Percentiles rank a stretch among this genome's conserved stretches.
phyloP scores from a whole-genome alignment of 768 basidiomycete species.

The Russula compacta region DNA sequence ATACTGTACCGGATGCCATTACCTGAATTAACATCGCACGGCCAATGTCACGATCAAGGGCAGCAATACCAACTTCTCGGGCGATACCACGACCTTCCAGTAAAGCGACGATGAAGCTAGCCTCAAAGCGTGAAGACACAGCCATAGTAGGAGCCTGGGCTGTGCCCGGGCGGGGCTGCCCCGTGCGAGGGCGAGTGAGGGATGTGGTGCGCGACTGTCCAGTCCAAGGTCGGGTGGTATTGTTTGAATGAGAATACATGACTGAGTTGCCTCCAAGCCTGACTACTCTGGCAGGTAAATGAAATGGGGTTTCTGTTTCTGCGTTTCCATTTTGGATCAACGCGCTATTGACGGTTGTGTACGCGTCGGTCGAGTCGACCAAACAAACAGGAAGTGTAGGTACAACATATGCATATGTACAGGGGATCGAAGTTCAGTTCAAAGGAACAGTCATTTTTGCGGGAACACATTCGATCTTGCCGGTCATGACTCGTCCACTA shows the following conservation, averaged over 20 bases:
- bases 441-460: neutral
- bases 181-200: conserved; percentile 12
- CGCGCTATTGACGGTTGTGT: neutral
- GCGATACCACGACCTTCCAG: conserved; percentile 73
- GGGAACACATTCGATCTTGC: neutral
- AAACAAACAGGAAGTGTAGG: neutral
- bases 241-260: conserved; percentile 22
- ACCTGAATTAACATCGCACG: conserved; percentile 74
- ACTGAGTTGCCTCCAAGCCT: neutral
- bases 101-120: conserved; percentile 56
- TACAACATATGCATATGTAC: neutral
- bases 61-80: conserved; percentile 81
- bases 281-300: neutral
- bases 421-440: neutral
- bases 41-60: conserved; percentile 72
- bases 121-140: conserved; percentile 48
- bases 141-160: conserved; percentile 56
- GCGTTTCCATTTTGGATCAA: neutral
- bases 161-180: conserved; percentile 44
- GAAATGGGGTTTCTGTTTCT: neutral
- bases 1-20: neutral
- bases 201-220: conserved; percentile 41
- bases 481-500: neutral
- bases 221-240: conserved; percentile 41
- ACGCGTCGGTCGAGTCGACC: neutral